Conservation (phyloP, 306 rosid species). For the Medicago lupulina region DNA sequence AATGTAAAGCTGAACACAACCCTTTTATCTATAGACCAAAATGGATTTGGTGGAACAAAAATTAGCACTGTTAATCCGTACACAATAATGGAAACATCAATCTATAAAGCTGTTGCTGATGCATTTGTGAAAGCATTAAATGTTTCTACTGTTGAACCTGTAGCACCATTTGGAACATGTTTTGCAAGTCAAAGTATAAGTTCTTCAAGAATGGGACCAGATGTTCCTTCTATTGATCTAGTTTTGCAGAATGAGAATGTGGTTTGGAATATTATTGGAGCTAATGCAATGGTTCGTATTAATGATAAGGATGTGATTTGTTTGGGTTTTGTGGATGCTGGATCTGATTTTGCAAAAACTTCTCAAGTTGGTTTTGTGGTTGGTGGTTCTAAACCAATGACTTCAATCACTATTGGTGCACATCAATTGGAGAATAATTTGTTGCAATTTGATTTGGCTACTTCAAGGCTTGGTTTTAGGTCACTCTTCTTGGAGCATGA, state of each 20-base stretch:
- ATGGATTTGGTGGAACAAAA: constrained; percentile 74
- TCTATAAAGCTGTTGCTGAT: constrained; percentile 50
- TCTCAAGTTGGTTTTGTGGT: constrained; percentile 55
- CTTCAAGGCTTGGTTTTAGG: constrained; percentile 62
- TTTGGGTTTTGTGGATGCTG: constrained; percentile 68
- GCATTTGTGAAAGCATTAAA: constrained; percentile 47
- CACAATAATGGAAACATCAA: constrained; percentile 58
- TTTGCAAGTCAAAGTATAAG: constrained; percentile 36
- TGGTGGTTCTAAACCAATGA: constrained; percentile 49
- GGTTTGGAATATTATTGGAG: constrained; percentile 56
- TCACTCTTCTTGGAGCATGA: constrained; percentile 43
- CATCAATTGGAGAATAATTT: constrained; percentile 64
- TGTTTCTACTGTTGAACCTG: constrained; percentile 42
- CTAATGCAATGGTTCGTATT: constrained; percentile 66
- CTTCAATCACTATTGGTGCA: constrained; percentile 65
- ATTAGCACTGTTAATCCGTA: constrained; percentile 66
- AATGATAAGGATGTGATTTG: constrained; percentile 48
- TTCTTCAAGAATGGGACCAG: constrained; percentile 48
- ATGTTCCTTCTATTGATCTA: constrained; percentile 52
- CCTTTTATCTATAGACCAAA: constrained; percentile 46
- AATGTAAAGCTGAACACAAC: constrained; percentile 46
- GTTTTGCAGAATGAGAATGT: constrained; percentile 58
- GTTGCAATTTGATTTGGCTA: constrained; percentile 58
- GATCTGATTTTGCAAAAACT: constrained; percentile 33
- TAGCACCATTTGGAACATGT: constrained; percentile 66